Evolutionary conservation across 129 eudicot genomes (phyloP), one percentile per base, ranked within the genome.

Genomic region (Oenanthe sinensis): DNA sequence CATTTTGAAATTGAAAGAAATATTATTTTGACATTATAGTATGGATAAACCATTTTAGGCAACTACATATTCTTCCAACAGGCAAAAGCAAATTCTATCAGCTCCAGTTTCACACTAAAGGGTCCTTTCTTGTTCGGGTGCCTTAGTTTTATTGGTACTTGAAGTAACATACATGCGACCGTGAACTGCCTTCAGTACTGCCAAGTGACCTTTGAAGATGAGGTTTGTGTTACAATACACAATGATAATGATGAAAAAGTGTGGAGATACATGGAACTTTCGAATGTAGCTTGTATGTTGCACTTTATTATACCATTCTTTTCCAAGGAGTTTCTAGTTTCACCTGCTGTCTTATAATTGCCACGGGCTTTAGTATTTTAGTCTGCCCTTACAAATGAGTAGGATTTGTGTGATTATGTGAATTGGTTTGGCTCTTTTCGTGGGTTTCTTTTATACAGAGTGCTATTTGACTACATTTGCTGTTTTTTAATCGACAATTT

Each of bases 341-440:
- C 6, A 30, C 10, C 3, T 33, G 72, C 3, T 33, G 72, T 30
- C 13, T n/a, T 60, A 7, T 14, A 28, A 65, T 28, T 65, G 40
- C 71, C 72, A 67, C 1, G 43, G 42, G 43, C 10, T 11, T 30
- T 30, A 67, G 42, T 14, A 63, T 63, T 11, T 24, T 30, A 30
- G 72, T 30, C 72, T 30, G 3, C 15, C 20, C 42, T 67, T 67
- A 67, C 14, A 67, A 67, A 30, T 67, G 39, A 0, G 80, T 89
- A 74, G 97, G 91, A 4, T 89, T 93, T 78, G 85, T 82, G 71
- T 11, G 97, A 91, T 69, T 84, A 88, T n/a, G 77, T 9, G 12
- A 9, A n/a, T 60, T n/a, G 30, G 33, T 16, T 24, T 60, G 65
- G 30, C 65, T 58, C 30, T 58, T 22, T 22, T 19, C 6, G 11